Base-by-base conservation (phyloP, 83 land plant genomes). In the Picea mariana region DNA sequence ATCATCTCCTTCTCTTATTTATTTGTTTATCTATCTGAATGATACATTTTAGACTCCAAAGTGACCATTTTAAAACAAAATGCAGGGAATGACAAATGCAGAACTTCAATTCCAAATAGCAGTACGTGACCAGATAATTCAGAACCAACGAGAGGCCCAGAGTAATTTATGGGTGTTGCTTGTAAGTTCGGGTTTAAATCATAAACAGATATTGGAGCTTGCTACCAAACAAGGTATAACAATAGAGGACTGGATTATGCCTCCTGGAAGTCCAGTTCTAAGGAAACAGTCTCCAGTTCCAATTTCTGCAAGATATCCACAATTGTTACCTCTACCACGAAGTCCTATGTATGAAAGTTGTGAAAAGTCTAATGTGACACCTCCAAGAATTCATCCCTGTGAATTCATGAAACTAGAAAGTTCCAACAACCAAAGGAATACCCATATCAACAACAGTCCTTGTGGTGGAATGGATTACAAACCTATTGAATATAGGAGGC, bases 51-150 rank as follows among this genome's bases (percentile, higher is more conserved):
- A 42, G 44, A 26, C 73, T 79, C 21, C 6, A 18, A 55, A 23
- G 60, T 63, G 59, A 64, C 60, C 18, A 65, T 78, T 83, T 38
- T 64, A 5, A 26, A 62, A 64, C 64, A 38, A 52, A 67, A 49
- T 88, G 66, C 86, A 94, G 97, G 98, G 98, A 62, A 95, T 96
- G 92, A 88, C 94, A 47, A 96, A 96, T 81, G 89, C 91, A 64
- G 96, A 96, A 83, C 98, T 96, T 66, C 99, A 96, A 86, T 91
- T 96, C 82, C 96, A 96, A 85, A 93, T 96, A 80, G 99, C 99
- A 59, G 88, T 96, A 79, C 84, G 99, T 11, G 99, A 96, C 87
- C 99, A 96, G 82, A 88, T 96, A 69, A 94, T 96, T 60, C 89
- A 96, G 75, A 92, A 90, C 68, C 99, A 94, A 80, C 81, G 92